A percentile compares a stretch with the other conserved stretches of the same genome.
phyloP scores from a whole-genome alignment of 306 rosid genomes.

The Acacia crassicarpa region DNA sequence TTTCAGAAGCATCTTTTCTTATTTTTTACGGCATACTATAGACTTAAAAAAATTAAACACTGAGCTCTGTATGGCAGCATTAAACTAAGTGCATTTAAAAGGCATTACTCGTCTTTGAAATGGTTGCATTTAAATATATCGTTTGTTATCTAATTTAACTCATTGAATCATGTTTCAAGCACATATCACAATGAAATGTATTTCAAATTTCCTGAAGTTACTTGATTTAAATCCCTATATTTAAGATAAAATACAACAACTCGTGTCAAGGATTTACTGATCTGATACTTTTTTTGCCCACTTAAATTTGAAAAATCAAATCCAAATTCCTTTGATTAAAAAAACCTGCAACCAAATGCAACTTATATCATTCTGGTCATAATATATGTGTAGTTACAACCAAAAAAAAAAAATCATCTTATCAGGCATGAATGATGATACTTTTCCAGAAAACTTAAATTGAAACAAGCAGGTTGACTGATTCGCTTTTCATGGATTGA shows the following conservation, averaged over 20 bases:
- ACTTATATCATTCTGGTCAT: not conserved
- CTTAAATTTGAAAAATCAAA: not conserved
- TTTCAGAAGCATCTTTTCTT: not conserved
- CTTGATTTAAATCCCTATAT: not conserved
- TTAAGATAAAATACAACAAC: not conserved
- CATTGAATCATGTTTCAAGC: not conserved
- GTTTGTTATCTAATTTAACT: not conserved
- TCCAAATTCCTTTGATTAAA: not conserved
- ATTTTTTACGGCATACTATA: not conserved
- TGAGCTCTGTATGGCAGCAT: not conserved
- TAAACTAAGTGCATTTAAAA: not conserved
- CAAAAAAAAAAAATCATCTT: not conserved
- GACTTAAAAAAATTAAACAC: not conserved
- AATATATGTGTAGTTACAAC: not conserved
- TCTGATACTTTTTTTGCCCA: not conserved
- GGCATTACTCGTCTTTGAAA: not conserved
- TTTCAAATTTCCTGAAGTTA: not conserved
- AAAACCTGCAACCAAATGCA: not conserved
- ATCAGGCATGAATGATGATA: not conserved
- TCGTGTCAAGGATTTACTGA: not conserved
- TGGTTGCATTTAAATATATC: not conserved
- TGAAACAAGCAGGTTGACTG: not conserved
- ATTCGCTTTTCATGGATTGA: not conserved
- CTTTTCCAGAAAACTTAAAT: not conserved
- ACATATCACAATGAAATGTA: not conserved